phyloP scores from a whole-genome alignment of 169 alveolate genomes.

The Cryptosporidium meleagridis region DNA sequence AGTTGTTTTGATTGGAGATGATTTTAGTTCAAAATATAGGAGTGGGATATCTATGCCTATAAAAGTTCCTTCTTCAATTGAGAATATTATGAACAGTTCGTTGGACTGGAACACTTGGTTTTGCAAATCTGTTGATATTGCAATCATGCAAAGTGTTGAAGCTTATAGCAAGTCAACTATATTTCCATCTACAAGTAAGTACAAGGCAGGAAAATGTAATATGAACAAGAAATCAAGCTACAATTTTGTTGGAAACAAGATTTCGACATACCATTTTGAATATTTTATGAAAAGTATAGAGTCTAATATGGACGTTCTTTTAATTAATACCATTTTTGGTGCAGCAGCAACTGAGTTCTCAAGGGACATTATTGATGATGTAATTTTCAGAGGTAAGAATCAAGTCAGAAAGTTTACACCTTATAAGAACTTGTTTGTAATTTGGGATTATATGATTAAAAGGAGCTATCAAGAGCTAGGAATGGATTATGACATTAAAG shows the following conservation, averaged over 20 bases:
- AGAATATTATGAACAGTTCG: conserved; percentile 7
- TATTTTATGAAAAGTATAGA: conserved; percentile 46
- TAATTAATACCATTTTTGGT: conserved; percentile 47
- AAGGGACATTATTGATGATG: conserved; percentile 62
- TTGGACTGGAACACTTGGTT: conserved; percentile 72
- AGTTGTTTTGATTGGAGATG: conserved; percentile 54
- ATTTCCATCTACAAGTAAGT: conserved; percentile 14
- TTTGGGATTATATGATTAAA: conserved; percentile 52
- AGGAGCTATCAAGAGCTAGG: conserved; percentile 68
- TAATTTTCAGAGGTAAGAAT: conserved; percentile 37
- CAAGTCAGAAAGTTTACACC: conserved; percentile 39
- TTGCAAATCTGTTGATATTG: conserved; percentile 44
- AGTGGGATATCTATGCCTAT: conserved; percentile 44
- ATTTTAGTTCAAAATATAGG: conserved; percentile 56
- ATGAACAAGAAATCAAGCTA: conserved; percentile 23
- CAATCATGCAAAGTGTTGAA: conserved; percentile 69
- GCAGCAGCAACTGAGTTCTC: conserved; percentile 76
- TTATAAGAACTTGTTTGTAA: conserved; percentile 42
- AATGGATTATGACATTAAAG: conserved; percentile 16
- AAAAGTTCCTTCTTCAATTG: conserved; percentile 44
- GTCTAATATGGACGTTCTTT: conserved; percentile 67
- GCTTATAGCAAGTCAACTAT: conserved; percentile 37
- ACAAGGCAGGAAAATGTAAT: conserved; percentile 42
- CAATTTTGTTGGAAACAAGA: conserved; percentile 44
- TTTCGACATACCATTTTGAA: conserved; percentile 29